Evolutionary conservation across 78 protist genomes (phyloP).

Genomic region (Creolimax fragrantissima): DNA sequence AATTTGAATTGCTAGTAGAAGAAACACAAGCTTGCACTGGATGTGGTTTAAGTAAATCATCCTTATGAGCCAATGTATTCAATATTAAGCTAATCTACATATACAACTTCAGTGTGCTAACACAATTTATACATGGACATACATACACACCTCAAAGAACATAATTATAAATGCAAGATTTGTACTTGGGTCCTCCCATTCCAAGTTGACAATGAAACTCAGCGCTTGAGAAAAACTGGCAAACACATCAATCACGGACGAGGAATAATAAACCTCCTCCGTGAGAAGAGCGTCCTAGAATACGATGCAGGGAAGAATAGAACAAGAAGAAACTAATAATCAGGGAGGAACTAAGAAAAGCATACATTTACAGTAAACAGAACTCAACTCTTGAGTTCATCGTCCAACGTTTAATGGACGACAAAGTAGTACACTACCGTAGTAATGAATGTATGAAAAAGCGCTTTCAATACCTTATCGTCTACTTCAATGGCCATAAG

Average conservation of each 20-base stretch:
- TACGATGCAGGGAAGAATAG: too few species aligned
- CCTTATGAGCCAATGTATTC: too few species aligned
- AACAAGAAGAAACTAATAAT: too few species aligned
- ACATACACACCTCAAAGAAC: neutral
- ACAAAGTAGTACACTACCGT: neutral
- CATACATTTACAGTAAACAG: neutral
- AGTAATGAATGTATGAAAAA: too few species aligned
- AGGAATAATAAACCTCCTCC: neutral
- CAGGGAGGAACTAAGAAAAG: too few species aligned
- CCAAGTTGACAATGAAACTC: neutral
- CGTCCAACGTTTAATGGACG: neutral
- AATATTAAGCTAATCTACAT: too few species aligned
- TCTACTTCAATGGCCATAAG: neutral
- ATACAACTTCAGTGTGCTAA: too few species aligned
- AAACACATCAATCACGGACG: conserved; percentile 1
- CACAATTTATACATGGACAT: too few species aligned
- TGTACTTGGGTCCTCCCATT: neutral
- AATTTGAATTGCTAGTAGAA: too few species aligned
- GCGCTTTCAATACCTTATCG: neutral
- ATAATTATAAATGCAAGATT: neutral
- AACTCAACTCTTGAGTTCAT: neutral
- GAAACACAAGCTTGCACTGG: too few species aligned
- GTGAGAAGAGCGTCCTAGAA: neutral
- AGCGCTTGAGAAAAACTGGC: neutral
- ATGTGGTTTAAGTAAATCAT: too few species aligned